Conservation (phyloP, 192 early-diverging fungal species). For the Funneliformis mosseae region DNA sequence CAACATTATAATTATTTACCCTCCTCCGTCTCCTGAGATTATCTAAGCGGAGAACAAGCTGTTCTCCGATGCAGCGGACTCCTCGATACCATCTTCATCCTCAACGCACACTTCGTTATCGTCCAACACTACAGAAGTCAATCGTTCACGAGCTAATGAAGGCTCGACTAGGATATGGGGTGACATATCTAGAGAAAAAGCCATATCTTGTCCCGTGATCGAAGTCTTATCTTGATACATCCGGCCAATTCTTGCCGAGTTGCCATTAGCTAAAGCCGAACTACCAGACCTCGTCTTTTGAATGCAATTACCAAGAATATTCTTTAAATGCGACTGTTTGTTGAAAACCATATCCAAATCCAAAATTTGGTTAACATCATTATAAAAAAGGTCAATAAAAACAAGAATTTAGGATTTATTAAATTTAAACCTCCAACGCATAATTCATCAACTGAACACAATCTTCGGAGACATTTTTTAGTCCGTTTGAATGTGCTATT, state of each 20-base stretch:
- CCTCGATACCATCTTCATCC: constrained; percentile 1
- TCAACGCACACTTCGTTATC: background rate
- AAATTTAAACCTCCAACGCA: constrained; percentile 22
- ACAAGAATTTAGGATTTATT: background rate
- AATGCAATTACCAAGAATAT: constrained; percentile 19
- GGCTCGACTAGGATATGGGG: constrained; percentile 31
- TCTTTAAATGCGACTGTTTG: constrained; percentile 27
- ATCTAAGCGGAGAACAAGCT: background rate
- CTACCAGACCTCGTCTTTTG: constrained; percentile 9
- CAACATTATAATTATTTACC: background rate
- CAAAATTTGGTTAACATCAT: background rate
- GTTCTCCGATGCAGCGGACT: background rate
- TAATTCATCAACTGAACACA: constrained; percentile 10
- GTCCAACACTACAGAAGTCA: constrained; percentile 19
- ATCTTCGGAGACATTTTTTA: constrained; percentile 10
- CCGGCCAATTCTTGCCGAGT: background rate
- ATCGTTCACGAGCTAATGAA: background rate
- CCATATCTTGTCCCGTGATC: constrained; percentile 19
- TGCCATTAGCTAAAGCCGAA: background rate
- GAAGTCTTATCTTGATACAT: background rate
- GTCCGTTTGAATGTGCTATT: constrained; percentile 22
- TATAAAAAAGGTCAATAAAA: background rate
- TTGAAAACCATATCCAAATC: background rate
- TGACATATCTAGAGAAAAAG: constrained; percentile 22
- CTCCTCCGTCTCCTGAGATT: background rate